Evolutionary conservation across 768 basidiomycete genomes (phyloP), one percentile per base, ranked within the genome.

Genomic region (Wakefieldia striispora): DNA sequence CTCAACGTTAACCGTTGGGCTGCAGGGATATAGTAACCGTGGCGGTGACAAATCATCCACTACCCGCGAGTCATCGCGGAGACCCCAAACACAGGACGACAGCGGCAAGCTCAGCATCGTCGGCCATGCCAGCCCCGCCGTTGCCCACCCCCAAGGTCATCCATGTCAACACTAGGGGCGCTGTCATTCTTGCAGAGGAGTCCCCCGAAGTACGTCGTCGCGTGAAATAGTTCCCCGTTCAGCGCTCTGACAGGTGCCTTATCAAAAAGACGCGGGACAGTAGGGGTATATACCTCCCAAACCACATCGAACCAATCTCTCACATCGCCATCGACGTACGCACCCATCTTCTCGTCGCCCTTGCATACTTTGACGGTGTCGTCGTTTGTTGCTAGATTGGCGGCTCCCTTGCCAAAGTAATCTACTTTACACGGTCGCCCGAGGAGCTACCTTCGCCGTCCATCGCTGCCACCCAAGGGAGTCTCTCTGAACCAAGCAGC

Each of bases 311-410:
- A 70, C 91, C 92, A 20, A 87, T 99, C 14, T 97, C 94, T 17
- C 94, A 98, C 66, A 94, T 98, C 47, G 97, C 97, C 4, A 86
- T 99, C 48, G 95, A 99, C 66, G 95, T 95, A 66, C 74, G 93
- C 81, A 4, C 23, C 10, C 39, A 41, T 19, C 13, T 36, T 5
- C n/a, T 13, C 31, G 45, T 36, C 17, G 16, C 52, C 39, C 38
- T 43, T 9, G 21, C 31, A n/a, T 27, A 34, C 6, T 13, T 53
- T 24, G 57, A 29, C 13, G 50, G 35, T 29, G 21, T 36, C 31
- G 27, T 29, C 27, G 24, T 26, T 26, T 26, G 26, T 44, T 40
- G 61, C 46, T 61, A 97, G 95, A 88, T 98, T 65, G 97, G 97
- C 23, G 97, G 97, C 37, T 97, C 95, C 12, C 74, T 99, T 13